A percentile compares a stretch with the other conserved stretches of the same genome.
These are phyloP conservation scores for Phytopythium montanum DNA, from an alignment of 352 stramenopile species.

Conservation along the genomic window DNA sequence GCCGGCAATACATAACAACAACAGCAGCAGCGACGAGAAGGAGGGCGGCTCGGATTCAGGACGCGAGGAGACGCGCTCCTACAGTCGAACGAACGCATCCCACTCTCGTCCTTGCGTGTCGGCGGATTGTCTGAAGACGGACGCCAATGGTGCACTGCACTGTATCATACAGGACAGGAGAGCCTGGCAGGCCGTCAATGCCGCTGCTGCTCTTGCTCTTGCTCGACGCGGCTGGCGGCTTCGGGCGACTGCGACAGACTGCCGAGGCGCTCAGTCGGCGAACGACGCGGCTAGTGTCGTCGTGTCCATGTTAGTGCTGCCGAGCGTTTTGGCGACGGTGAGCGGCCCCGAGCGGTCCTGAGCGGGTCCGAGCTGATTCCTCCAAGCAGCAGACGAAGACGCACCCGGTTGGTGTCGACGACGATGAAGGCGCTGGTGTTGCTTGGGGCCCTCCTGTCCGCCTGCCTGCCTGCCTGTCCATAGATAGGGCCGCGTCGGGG, in stretches of 20 bases:
- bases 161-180: background rate
- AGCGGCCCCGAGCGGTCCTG: background rate
- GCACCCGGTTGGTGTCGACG: background rate
- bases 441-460: background rate
- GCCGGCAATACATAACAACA: too few species aligned
- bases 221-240: too few species aligned
- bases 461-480: too few species aligned
- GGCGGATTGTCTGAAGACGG: constrained; percentile 1
- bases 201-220: too few species aligned
- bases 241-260: too few species aligned
- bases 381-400: background rate
- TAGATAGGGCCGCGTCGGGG: background rate
- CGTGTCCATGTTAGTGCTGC: background rate
- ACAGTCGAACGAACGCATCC: background rate
- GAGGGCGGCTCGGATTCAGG: too few species aligned
- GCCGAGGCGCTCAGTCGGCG: background rate
- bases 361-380: background rate
- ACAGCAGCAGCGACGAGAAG: background rate
- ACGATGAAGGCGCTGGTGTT: background rate
- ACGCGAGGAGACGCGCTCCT: background rate
- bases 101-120: background rate
- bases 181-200: too few species aligned
- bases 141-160: background rate
- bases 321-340: background rate
- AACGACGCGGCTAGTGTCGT: background rate